A percentile compares a stretch with the other conserved stretches of the same genome.
phyloP scores from a whole-genome alignment of 768 basidiomycete species.

The Mycena rosella region DNA sequence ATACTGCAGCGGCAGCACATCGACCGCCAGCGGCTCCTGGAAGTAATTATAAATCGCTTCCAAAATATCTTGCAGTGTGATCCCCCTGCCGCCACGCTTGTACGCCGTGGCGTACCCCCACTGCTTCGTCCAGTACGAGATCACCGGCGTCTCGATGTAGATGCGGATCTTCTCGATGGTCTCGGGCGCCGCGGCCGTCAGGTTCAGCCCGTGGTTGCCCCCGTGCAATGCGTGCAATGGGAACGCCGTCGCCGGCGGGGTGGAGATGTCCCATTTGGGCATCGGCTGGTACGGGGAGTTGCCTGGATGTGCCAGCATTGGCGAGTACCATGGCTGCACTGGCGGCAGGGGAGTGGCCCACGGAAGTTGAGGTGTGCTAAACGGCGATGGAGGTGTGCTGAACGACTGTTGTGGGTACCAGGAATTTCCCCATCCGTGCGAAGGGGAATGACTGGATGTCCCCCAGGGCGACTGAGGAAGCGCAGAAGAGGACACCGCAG shows the following conservation, averaged over 20 bases:
- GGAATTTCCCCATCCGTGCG: slow-evolving; percentile 8
- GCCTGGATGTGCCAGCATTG: not conserved
- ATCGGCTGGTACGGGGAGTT: slow-evolving; percentile 2
- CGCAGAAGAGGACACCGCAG: not conserved
- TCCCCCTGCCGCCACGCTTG: slow-evolving; percentile 10
- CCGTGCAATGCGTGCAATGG: not conserved
- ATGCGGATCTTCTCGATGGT: slow-evolving; percentile 25
- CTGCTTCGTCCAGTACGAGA: slow-evolving; percentile 21
- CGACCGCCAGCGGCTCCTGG: slow-evolving; percentile 19
- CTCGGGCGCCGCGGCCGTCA: slow-evolving; percentile 1
- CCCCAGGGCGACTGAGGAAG: not conserved
- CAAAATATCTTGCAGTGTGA: slow-evolving; percentile 24
- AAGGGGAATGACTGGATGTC: not conserved
- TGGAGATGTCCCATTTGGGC: slow-evolving; percentile 18
- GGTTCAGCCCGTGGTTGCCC: not conserved
- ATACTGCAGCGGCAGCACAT: slow-evolving; percentile 21
- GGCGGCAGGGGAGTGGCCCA: slow-evolving; percentile 3
- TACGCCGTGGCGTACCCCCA: slow-evolving; percentile 25
- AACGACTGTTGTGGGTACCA: not conserved
- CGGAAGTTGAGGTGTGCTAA: not conserved
- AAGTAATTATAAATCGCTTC: slow-evolving; percentile 26
- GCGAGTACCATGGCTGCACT: not conserved
- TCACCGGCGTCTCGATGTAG: slow-evolving; percentile 14
- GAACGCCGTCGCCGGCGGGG: not conserved
- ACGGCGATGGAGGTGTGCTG: not conserved